phyloP scores from a whole-genome alignment of 306 rosid species.

The Astragalus membranaceus region DNA sequence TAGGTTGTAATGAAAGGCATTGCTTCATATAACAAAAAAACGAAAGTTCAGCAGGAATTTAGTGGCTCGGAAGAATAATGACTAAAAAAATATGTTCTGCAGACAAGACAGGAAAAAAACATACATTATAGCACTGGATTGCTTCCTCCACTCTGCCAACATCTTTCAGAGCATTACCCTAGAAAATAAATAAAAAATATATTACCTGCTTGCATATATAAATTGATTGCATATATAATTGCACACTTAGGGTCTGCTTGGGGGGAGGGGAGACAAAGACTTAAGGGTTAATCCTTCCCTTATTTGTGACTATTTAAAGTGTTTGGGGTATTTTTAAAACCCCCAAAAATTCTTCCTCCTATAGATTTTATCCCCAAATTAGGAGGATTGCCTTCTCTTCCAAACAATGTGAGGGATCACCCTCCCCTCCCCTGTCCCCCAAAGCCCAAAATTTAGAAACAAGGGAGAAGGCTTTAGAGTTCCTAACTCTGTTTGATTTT shows the following conservation, averaged over 20 bases:
- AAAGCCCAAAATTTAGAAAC: no score
- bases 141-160: constrained; percentile 94
- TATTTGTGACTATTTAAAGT: no score
- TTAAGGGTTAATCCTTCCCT: no score
- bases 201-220: background rate
- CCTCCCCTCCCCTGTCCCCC: no score
- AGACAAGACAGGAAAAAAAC: constrained; percentile 7
- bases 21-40: constrained; percentile 52
- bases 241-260: background rate
- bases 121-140: constrained; percentile 87
- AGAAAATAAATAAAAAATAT: background rate
- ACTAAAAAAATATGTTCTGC: background rate
- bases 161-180: constrained; percentile 98
- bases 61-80: background rate
- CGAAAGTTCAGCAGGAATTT: constrained; percentile 14
- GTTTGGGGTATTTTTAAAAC: no score
- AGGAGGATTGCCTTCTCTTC: no score
- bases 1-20: constrained; percentile 87
- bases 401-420: no score
- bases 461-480: no score
- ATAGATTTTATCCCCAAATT: no score
- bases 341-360: no score
- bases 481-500: background rate
- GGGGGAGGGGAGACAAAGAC: no score
- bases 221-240: background rate